Evolutionary conservation across 2,329 filamentous ascomycete genomes (phyloP), one percentile per base, ranked within the genome.

Genomic region (Ascochyta lentis): DNA sequence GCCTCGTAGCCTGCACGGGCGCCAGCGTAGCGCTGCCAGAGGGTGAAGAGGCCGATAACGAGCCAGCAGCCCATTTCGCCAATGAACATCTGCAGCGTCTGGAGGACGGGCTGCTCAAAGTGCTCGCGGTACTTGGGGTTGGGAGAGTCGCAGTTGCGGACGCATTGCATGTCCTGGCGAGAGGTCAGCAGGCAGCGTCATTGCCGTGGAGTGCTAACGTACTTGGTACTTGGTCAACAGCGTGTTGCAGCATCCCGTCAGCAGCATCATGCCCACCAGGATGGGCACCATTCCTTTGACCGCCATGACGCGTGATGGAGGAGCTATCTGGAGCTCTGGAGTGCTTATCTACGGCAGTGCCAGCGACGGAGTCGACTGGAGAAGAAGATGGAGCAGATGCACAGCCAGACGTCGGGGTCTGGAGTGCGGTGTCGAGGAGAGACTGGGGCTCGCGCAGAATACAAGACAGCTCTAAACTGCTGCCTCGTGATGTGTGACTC

Each of bases 31-130:
- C 83, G 84, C 44, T 82, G 81, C 76, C 90, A 90, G 2, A 94
- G 77, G 22, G 84, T 81, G 71, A 90, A 87, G 45, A 84, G 69
- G 22, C 89, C 87, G 39, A 98, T 84, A 49, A 99, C 91, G 13
- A 98, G 83, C 93, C 94, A 99, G 80, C 92, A 96, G 60, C 92
- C 94, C 84, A 91, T 90, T 76, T 99, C 95, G 52, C 95, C 95
- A 59, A 97, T 84, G 75, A 99, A 99, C 95, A 99, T 99, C 76
- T 98, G 95, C 1, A 92, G 81, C 2, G 95, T 98, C 76, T 99
- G 95, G 50, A 98, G 87, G 48, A 99, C 93, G 16, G 95, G 95
- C 74, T 98, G 94, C 76, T 97, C 92, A 78, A 99, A 98, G 66
- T 85, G 84, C 60, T 84, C 80, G 49, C 86, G 89, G 63, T 89